A percentile compares a stretch with the other conserved stretches of the same genome.
These are phyloP conservation scores for Ochetophila trinervis DNA, from an alignment of 306 rosid genomes.

Conservation along the genomic window DNA sequence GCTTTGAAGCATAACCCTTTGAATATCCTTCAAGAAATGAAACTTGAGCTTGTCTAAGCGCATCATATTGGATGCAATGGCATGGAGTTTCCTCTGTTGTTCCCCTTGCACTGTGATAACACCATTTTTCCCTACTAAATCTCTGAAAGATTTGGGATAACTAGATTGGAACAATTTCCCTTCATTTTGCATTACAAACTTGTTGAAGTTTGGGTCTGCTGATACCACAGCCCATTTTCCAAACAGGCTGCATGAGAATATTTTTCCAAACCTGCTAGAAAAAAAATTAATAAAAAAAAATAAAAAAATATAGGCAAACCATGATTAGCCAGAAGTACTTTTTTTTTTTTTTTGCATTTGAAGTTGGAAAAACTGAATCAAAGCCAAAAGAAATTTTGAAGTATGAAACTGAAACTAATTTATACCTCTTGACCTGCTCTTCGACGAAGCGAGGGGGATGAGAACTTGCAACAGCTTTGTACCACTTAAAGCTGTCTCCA, in stretches of 20 bases:
- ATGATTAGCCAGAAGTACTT: too few species aligned
- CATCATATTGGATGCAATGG: constrained; percentile 85
- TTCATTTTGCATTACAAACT: constrained; percentile 87
- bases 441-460: constrained; percentile 84
- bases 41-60: constrained; percentile 67
- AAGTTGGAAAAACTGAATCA: neutral
- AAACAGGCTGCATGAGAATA: constrained; percentile 79
- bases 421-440: constrained; percentile 74
- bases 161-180: constrained; percentile 71
- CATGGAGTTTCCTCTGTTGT: constrained; percentile 78
- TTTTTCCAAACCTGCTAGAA: constrained; percentile 66
- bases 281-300: neutral
- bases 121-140: constrained; percentile 90
- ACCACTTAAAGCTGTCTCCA: constrained; percentile 90
- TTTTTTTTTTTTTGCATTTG: neutral
- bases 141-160: constrained; percentile 88
- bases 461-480: constrained; percentile 83
- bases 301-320: neutral
- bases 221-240: constrained; percentile 90
- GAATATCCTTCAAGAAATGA: constrained; percentile 65
- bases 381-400: neutral
- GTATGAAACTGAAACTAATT: constrained; percentile 1
- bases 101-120: constrained; percentile 93
- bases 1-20: constrained; percentile 63
- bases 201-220: constrained; percentile 77